A percentile compares a stretch with the other conserved stretches of the same genome.
These are phyloP conservation scores for Coemansia furcata DNA, from an alignment of 192 early-diverging fungal species.

Conservation along the genomic window DNA sequence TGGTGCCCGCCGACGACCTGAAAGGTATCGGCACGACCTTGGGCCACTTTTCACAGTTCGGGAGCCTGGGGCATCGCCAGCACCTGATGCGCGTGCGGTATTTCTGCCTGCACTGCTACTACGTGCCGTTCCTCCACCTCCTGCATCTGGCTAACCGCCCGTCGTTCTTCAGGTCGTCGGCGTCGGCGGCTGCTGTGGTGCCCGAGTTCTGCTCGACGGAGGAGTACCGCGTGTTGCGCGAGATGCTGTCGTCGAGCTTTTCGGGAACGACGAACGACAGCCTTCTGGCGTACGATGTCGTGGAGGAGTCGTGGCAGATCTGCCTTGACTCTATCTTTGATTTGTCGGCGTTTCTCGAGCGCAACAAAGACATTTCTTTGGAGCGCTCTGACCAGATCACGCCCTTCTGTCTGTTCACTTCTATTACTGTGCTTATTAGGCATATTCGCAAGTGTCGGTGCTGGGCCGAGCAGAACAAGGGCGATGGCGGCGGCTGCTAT, in stretches of 20 bases:
- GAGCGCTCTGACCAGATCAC: constrained; percentile 36
- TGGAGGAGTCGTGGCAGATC: constrained; percentile 42
- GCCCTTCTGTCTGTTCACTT: constrained; percentile 39
- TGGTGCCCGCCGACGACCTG: constrained; percentile 37
- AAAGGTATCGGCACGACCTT: background rate
- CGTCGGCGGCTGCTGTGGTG: background rate
- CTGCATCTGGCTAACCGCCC: constrained; percentile 43
- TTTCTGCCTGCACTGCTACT: constrained; percentile 42
- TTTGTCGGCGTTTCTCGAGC: constrained; percentile 28
- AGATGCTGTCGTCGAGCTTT: constrained; percentile 23
- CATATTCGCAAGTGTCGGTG: constrained; percentile 41
- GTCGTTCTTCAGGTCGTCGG: constrained; percentile 22
- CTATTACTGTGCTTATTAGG: constrained; percentile 41
- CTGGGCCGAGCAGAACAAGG: background rate
- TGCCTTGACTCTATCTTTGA: constrained; percentile 23
- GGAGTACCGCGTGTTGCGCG: constrained; percentile 34
- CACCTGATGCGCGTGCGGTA: constrained; percentile 43
- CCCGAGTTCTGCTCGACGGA: constrained; percentile 5
- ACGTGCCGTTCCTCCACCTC: constrained; percentile 22
- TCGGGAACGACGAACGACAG: constrained; percentile 45
- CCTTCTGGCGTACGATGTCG: constrained; percentile 32
- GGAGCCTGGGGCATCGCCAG: constrained; percentile 29
- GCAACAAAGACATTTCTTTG: constrained; percentile 41
- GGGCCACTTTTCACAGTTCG: constrained; percentile 15
- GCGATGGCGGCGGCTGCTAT: background rate